Conservation (phyloP, 805 yeast species). For the Zygosaccharomyces siamensis region DNA sequence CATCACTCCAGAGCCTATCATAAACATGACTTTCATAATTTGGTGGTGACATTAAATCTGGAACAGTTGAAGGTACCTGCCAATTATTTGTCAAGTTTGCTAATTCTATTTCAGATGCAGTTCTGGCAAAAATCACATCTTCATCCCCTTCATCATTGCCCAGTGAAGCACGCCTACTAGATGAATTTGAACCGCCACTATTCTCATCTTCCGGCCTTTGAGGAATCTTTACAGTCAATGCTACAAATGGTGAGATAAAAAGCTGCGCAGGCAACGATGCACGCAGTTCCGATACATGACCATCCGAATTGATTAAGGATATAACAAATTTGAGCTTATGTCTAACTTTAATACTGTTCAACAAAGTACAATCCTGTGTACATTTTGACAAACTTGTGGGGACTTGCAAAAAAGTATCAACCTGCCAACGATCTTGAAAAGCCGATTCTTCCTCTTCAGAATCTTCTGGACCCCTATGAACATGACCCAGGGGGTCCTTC, state of each 20-base stretch:
- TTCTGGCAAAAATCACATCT: constrained; percentile 38
- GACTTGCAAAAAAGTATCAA: constrained; percentile 52
- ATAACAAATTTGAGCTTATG: constrained; percentile 83
- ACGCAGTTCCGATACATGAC: constrained; percentile 85
- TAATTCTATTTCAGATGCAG: constrained; percentile 33
- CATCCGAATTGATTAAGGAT: constrained; percentile 79
- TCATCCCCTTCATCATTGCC: constrained; percentile 30
- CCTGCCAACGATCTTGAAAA: constrained; percentile 66
- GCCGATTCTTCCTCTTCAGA: constrained; percentile 24
- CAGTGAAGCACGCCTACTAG: constrained; percentile 11
- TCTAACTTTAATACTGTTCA: constrained; percentile 67
- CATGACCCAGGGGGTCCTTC: constrained; percentile 32
- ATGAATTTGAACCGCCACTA: constrained; percentile 13
- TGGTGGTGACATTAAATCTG: constrained; percentile 74
- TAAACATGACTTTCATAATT: constrained; percentile 75
- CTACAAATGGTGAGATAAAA: constrained; percentile 78
- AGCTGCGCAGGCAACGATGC: constrained; percentile 81
- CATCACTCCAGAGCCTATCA: constrained; percentile 72
- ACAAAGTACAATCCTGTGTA: constrained; percentile 82
- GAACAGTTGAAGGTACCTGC: constrained; percentile 20
- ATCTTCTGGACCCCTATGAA: constrained; percentile 25
- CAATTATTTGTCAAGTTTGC: constrained; percentile 15
- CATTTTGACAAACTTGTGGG: constrained; percentile 72
- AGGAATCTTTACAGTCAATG: constrained; percentile 41
- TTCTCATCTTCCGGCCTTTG: constrained; percentile 7